Percentiles rank a stretch among this genome's conserved stretches.
Conservation (phyloP, 2,329 filamentous ascomycete species). For the Corniculantispora saksenae region DNA sequence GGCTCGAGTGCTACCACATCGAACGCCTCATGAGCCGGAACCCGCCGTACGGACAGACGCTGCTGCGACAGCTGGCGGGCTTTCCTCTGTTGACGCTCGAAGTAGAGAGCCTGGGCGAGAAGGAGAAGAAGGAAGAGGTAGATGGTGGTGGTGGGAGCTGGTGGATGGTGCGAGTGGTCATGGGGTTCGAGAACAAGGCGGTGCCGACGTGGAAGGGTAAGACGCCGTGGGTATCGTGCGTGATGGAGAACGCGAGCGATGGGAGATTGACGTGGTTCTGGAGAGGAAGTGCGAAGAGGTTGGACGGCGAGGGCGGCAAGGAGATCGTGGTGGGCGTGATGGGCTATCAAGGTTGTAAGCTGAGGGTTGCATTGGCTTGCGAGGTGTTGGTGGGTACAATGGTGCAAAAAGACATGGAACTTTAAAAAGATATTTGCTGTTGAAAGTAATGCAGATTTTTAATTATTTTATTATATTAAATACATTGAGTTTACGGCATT, state of each 20-base stretch:
- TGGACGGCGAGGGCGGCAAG: conserved; percentile 64
- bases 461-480: too few species aligned
- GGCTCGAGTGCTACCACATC: conserved; percentile 68
- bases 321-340: conserved; percentile 56
- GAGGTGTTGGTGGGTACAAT: conserved; percentile 75
- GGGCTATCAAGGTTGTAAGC: conserved; percentile 54
- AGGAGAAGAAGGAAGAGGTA: background rate
- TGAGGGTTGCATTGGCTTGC: conserved; percentile 73
- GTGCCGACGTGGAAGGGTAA: conserved; percentile 64
- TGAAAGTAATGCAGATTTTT: background rate
- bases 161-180: conserved; percentile 59
- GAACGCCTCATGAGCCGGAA: conserved; percentile 77
- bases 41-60: conserved; percentile 75
- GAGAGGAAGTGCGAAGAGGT: conserved; percentile 61
- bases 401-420: conserved; percentile 31
- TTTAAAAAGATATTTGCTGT: conserved; percentile 19
- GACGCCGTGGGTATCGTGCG: conserved; percentile 69
- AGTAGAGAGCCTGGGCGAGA: conserved; percentile 23
- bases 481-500: too few species aligned
- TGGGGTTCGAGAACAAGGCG: conserved; percentile 70
- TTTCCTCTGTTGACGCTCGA: conserved; percentile 64
- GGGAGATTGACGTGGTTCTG: conserved; percentile 66
- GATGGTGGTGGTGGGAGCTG: background rate
- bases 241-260: conserved; percentile 53
- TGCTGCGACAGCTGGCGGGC: conserved; percentile 62